phyloP scores from a whole-genome alignment of 768 basidiomycete species.

The Cystobasidium onofrii region DNA sequence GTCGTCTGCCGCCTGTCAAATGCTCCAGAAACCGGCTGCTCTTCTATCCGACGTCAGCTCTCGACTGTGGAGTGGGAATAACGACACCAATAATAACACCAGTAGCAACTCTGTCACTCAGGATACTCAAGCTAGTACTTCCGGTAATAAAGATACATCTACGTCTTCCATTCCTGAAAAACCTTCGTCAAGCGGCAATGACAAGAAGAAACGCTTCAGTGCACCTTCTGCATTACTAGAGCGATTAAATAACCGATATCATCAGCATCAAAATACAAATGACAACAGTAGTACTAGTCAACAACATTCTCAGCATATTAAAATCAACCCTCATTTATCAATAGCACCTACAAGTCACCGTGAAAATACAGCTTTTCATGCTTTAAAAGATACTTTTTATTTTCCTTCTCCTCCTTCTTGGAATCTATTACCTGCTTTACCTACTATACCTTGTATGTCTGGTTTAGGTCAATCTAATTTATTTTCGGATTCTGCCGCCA shows the following conservation, averaged over 20 bases:
- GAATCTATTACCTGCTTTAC: slow-evolving; percentile 20
- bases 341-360: slow-evolving; percentile 16
- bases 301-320: background rate
- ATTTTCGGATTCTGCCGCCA: background rate
- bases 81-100: background rate
- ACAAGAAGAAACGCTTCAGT: background rate
- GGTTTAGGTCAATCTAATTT: slow-evolving; percentile 19
- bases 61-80: background rate
- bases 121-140: background rate
- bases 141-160: background rate
- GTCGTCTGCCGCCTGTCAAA: background rate
- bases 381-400: slow-evolving; percentile 21
- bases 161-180: background rate
- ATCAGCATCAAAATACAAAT: background rate
- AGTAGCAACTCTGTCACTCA: background rate
- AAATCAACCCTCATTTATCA: background rate
- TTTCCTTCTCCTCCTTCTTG: slow-evolving; percentile 8
- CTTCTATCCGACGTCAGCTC: background rate
- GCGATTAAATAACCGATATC: background rate
- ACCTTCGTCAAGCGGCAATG: background rate
- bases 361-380: slow-evolving; percentile 24
- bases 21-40: slow-evolving; percentile 2
- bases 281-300: background rate
- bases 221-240: too few species aligned
- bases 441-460: slow-evolving; percentile 25